These are phyloP conservation scores for Meredithiella fracta DNA, from an alignment of 2,329 filamentous ascomycete genomes.

Conservation along the genomic window DNA sequence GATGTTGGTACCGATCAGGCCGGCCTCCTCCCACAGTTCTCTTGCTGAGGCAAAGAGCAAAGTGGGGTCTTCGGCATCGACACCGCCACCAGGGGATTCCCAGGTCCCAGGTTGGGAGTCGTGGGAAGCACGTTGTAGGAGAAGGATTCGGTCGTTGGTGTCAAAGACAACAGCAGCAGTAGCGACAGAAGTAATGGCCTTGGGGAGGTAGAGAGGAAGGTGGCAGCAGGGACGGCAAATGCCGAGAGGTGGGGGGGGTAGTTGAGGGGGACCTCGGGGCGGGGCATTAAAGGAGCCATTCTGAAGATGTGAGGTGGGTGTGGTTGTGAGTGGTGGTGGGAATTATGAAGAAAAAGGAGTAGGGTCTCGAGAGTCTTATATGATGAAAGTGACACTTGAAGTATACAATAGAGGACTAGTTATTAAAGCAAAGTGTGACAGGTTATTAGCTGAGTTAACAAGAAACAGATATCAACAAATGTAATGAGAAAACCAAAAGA, in stretches of 20 bases:
- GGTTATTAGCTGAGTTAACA: no score
- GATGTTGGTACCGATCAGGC: constrained; percentile 22
- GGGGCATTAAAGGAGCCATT: constrained; percentile 11
- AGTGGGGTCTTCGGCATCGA: constrained; percentile 26
- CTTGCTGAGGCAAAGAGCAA: constrained; percentile 29
- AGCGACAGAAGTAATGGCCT: constrained; percentile 19
- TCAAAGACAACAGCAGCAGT: constrained; percentile 24
- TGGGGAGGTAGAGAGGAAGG: constrained; percentile 15
- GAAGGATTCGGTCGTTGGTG: constrained; percentile 23
- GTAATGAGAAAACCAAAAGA: no score
- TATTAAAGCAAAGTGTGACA: no score
- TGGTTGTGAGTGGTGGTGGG: not conserved
- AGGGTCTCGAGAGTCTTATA: no score
- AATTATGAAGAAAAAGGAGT: no score
- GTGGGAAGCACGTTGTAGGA: constrained; percentile 29
- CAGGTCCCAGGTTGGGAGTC: constrained; percentile 30
- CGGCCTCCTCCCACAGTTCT: constrained; percentile 33
- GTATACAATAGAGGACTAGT: no score
- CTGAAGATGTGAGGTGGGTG: not conserved
- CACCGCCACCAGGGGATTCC: constrained; percentile 34
- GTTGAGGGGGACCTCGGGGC: constrained; percentile 15
- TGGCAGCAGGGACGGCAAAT: constrained; percentile 15
- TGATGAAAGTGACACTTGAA: no score
- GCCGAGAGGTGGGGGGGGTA: constrained; percentile 15
- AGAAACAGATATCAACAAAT: no score